phyloP scores from a whole-genome alignment of 1,139 yeast species.

The Zygoascus sp. region DNA sequence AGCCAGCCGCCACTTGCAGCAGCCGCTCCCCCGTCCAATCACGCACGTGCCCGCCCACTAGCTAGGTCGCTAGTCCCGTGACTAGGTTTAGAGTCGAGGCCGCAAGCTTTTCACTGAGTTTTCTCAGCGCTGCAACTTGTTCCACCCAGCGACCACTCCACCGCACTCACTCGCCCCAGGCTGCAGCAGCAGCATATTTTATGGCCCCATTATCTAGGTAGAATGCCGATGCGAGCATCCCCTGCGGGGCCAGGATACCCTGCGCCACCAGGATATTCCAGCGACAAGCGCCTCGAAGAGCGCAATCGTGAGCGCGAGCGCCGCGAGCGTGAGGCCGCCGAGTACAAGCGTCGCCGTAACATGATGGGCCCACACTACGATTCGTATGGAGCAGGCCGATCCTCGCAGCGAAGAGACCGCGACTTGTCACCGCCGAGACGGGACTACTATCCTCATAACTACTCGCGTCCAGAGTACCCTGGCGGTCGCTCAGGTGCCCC shows the following conservation, averaged over 20 bases:
- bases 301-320: slow-evolving; percentile 30
- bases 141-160: background rate
- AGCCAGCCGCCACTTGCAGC: background rate
- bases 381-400: slow-evolving; percentile 13
- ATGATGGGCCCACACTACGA: slow-evolving; percentile 1
- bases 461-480: background rate
- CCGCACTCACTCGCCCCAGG: background rate
- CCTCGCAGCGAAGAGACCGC: background rate
- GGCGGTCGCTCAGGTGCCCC: background rate
- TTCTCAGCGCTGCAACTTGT: too few relatives aligned
- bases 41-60: background rate
- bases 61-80: too few relatives aligned
- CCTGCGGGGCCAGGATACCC: slow-evolving; percentile 6
- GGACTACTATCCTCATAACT: slow-evolving; percentile 6
- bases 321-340: slow-evolving; percentile 32
- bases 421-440: slow-evolving; percentile 6
- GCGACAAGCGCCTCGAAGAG: slow-evolving; percentile 25
- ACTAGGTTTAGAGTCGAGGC: background rate
- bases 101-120: background rate
- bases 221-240: slow-evolving; percentile 10
- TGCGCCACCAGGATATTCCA: slow-evolving; percentile 9
- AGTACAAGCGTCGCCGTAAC: slow-evolving; percentile 30
- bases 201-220: background rate
- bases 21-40: background rate
- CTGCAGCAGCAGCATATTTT: background rate